Conservation (phyloP, 257 asterid species). For the Ehretia macrophylla region DNA sequence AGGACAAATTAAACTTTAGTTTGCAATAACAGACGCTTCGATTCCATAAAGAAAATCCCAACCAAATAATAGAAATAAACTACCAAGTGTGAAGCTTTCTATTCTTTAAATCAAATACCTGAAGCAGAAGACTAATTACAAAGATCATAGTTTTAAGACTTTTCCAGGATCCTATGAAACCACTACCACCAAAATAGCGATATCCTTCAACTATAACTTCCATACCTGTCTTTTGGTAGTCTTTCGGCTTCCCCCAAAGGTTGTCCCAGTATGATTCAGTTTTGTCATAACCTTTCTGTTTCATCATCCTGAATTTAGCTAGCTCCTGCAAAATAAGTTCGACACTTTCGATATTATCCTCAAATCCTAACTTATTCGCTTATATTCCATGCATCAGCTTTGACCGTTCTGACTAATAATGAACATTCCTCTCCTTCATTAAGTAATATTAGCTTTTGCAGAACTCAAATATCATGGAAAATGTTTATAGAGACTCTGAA, state of each 20-base stretch:
- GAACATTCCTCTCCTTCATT: too few species aligned
- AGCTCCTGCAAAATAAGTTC: conserved; percentile 47
- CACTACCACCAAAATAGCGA: not conserved
- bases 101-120: not conserved
- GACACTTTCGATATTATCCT: not conserved
- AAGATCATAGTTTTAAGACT: not conserved
- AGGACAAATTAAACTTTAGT: too few species aligned
- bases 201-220: not conserved
- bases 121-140: not conserved
- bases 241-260: conserved; percentile 67
- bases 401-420: too few species aligned
- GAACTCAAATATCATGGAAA: too few species aligned
- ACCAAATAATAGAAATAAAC: too few species aligned
- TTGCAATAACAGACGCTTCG: too few species aligned
- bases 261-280: conserved; percentile 63
- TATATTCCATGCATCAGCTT: too few species aligned
- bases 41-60: too few species aligned
- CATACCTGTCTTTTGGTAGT: conserved; percentile 43
- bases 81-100: too few species aligned
- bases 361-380: not conserved
- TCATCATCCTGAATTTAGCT: conserved; percentile 72
- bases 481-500: too few species aligned
- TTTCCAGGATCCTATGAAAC: not conserved
- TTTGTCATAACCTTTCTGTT: conserved; percentile 62
- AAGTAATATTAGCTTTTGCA: too few species aligned